phyloP scores from a whole-genome alignment of 2,329 filamentous ascomycete species.

The Rhinocladiella similis region DNA sequence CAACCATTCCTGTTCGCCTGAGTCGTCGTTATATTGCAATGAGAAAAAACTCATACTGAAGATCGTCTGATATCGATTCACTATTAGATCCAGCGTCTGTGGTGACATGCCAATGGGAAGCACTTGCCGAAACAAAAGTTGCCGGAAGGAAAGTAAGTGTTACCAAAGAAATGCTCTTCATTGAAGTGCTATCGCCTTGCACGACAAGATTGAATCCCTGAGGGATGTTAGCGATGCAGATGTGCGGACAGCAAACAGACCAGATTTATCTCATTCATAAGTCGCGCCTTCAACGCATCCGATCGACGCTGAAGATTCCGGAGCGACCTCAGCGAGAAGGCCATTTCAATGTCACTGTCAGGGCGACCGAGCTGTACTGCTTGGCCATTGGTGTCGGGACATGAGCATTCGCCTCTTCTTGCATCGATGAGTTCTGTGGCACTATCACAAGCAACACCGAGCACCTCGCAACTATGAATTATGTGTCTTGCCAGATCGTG shows the following conservation, averaged over 20 bases:
- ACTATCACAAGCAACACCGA: slow-evolving; percentile 35
- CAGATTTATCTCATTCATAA: slow-evolving; percentile 38
- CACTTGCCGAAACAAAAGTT: slow-evolving; percentile 40
- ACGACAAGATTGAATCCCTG: slow-evolving; percentile 38
- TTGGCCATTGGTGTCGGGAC: neutral
- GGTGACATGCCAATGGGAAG: no score
- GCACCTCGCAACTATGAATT: slow-evolving; percentile 35
- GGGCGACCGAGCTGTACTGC: slow-evolving; percentile 14
- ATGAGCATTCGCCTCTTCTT: neutral
- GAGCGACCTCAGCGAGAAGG: slow-evolving; percentile 30
- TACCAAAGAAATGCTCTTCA: slow-evolving; percentile 39
- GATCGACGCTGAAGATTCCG: slow-evolving; percentile 32
- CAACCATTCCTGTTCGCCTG: slow-evolving; percentile 26
- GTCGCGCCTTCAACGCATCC: slow-evolving; percentile 32
- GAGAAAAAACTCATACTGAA: slow-evolving; percentile 41
- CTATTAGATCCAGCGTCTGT: no score
- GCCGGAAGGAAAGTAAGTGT: slow-evolving; percentile 38
- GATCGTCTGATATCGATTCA: slow-evolving; percentile 35
- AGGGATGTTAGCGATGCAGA: neutral
- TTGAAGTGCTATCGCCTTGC: slow-evolving; percentile 36
- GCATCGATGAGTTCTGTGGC: slow-evolving; percentile 26
- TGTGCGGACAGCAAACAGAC: slow-evolving; percentile 18
- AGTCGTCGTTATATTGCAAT: slow-evolving; percentile 21
- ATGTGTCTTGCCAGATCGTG: slow-evolving; percentile 37
- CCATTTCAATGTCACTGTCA: slow-evolving; percentile 26